These are phyloP conservation scores for Dipodascus geniculatus DNA, from an alignment of 805 yeast species.

Conservation along the genomic window DNA sequence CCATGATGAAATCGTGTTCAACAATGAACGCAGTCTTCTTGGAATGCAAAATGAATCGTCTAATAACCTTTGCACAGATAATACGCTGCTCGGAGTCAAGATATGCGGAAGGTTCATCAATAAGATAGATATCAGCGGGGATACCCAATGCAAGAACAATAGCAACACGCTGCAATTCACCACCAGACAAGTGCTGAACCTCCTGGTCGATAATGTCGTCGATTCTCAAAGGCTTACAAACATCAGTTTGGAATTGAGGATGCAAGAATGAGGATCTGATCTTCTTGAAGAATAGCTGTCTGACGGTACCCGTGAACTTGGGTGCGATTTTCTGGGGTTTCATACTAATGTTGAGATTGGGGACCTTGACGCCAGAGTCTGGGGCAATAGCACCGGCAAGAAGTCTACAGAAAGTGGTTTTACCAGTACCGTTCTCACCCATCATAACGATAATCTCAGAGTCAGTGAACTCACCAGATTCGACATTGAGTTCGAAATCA, in stretches of 20 bases:
- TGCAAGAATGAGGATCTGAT: slow-evolving; percentile 87
- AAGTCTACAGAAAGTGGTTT: slow-evolving; percentile 92
- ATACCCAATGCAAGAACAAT: slow-evolving; percentile 89
- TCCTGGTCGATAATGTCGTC: slow-evolving; percentile 95
- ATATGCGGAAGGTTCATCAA: slow-evolving; percentile 98
- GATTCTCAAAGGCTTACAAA: slow-evolving; percentile 85
- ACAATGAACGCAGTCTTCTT: slow-evolving; percentile 98
- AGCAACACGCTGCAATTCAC: slow-evolving; percentile 99
- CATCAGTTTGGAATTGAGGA: slow-evolving; percentile 98
- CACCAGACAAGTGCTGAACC: slow-evolving; percentile 96
- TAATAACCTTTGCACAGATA: slow-evolving; percentile 94
- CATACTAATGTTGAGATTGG: slow-evolving; percentile 88
- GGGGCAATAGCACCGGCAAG: slow-evolving; percentile 89
- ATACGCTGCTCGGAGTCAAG: slow-evolving; percentile 99
- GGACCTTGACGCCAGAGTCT: slow-evolving; percentile 68
- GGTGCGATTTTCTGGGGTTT: slow-evolving; percentile 99
- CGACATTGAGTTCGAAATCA: slow-evolving; percentile 76
- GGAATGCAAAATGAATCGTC: slow-evolving; percentile 91
- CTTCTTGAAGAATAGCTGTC: slow-evolving; percentile 94
- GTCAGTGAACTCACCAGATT: slow-evolving; percentile 85
- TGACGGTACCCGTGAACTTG: slow-evolving; percentile 95
- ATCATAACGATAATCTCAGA: slow-evolving; percentile 97
- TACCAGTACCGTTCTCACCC: slow-evolving; percentile 99
- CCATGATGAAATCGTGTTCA: slow-evolving; percentile 99
- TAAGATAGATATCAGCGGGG: slow-evolving; percentile 90